These are phyloP conservation scores for Bacidia rubella DNA, from an alignment of 495 filamentous ascomycete species.

Conservation along the genomic window DNA sequence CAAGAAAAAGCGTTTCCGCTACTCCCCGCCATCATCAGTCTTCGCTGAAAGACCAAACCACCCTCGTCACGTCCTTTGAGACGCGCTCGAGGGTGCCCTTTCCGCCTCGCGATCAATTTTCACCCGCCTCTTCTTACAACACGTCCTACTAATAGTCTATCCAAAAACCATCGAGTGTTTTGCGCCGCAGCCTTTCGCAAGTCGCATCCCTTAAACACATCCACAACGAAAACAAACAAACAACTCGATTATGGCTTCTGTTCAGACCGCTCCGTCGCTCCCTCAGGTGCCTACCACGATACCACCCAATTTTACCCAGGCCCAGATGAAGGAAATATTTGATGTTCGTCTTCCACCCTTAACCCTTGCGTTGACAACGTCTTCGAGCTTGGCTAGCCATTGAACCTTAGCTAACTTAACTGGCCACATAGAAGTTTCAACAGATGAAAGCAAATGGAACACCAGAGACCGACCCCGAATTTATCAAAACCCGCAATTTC, in stretches of 20 bases:
- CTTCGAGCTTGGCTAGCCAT: no score
- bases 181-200: constrained; percentile 11
- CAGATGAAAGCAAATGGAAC: constrained; percentile 69
- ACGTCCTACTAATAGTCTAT: not conserved
- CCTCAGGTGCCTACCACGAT: constrained; percentile 45
- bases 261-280: constrained; percentile 53
- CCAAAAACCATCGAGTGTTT: constrained; percentile 8
- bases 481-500: constrained; percentile 55
- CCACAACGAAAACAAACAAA: constrained; percentile 1
- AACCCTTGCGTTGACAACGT: constrained; percentile 20
- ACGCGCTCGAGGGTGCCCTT: constrained; percentile 14
- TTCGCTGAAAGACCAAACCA: constrained; percentile 7
- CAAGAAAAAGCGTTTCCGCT: constrained; percentile 3
- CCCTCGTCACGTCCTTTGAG: constrained; percentile 17
- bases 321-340: constrained; percentile 29
- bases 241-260: constrained; percentile 50
- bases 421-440: constrained; percentile 50
- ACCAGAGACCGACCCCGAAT: constrained; percentile 63
- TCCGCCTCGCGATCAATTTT: not conserved
- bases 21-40: constrained; percentile 14
- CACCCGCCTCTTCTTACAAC: not conserved
- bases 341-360: not conserved
- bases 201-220: constrained; percentile 6
- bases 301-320: constrained; percentile 41
- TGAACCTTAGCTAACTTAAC: not conserved